A percentile compares a stretch with the other conserved stretches of the same genome.
Conservation (phyloP, 2,329 filamentous ascomycete species). For the Cladosporium sp. region DNA sequence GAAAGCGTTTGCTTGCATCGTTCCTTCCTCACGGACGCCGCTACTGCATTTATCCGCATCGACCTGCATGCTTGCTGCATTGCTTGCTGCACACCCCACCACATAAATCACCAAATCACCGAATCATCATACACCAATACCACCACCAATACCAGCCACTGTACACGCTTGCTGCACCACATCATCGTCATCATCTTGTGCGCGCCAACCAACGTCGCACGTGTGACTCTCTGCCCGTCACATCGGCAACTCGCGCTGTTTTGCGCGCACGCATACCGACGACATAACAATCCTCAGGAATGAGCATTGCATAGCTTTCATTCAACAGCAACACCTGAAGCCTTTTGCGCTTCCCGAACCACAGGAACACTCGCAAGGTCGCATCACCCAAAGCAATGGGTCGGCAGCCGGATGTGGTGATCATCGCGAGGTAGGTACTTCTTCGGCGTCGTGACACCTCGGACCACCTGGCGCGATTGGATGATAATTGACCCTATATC, state of each 20-base stretch:
- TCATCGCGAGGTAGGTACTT: conserved; percentile 48
- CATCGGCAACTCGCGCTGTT: neutral
- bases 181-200: neutral
- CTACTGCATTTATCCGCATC: conserved; percentile 2
- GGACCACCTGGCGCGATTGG: neutral
- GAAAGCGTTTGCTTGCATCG: neutral
- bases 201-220: conserved; percentile 1
- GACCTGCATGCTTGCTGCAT: conserved; percentile 3
- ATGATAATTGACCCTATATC: conserved; percentile 14
- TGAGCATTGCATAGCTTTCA: neutral
- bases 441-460: neutral
- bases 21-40: neutral
- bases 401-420: conserved; percentile 50
- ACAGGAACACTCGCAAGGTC: neutral
- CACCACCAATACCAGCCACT: neutral
- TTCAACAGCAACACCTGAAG: neutral
- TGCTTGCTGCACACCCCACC: neutral
- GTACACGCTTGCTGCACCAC: neutral
- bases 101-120: neutral
- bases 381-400: neutral
- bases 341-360: neutral
- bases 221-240: neutral
- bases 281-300: neutral
- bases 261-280: neutral
- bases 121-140: neutral